A percentile compares a stretch with the other conserved stretches of the same genome.
Evolutionary conservation across 192 early-diverging fungal genomes (phyloP).

Genomic region (Umbelopsis sp.): DNA sequence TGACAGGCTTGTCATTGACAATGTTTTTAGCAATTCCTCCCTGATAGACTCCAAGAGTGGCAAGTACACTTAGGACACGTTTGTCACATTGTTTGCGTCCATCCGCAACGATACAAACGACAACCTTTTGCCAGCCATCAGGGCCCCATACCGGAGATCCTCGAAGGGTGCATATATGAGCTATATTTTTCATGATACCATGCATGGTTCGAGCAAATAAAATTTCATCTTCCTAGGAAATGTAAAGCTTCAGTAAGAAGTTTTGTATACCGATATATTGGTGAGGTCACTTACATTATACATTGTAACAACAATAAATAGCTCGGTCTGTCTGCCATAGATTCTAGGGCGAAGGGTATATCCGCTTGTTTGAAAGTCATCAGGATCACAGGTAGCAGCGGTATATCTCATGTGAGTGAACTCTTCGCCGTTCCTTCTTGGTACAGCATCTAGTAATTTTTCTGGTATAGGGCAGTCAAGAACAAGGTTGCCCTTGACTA

Average conservation of each 20-base stretch:
- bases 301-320: conserved; percentile 81
- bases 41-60: conserved; percentile 63
- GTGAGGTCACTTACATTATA: conserved; percentile 60
- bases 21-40: conserved; percentile 65
- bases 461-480: conserved; percentile 69
- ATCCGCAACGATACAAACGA: conserved; percentile 71
- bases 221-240: conserved; percentile 59
- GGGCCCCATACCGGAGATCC: conserved; percentile 57
- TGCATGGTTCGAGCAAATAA: conserved; percentile 65
- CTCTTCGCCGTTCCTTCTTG: conserved; percentile 55
- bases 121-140: conserved; percentile 72
- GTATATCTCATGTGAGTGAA: conserved; percentile 79
- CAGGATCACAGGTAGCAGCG: conserved; percentile 68
- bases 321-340: conserved; percentile 57
- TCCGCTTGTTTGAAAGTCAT: conserved; percentile 57
- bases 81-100: conserved; percentile 49
- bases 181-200: conserved; percentile 68
- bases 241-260: too few species aligned
- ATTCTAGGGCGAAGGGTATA: conserved; percentile 65
- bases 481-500: conserved; percentile 69
- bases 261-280: too few species aligned
- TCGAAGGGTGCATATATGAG: conserved; percentile 55
- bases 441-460: conserved; percentile 54
- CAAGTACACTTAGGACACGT: conserved; percentile 50
- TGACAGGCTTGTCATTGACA: conserved; percentile 70